phyloP scores from a whole-genome alignment of 169 alveolate species.

The Plasmodium adleri region DNA sequence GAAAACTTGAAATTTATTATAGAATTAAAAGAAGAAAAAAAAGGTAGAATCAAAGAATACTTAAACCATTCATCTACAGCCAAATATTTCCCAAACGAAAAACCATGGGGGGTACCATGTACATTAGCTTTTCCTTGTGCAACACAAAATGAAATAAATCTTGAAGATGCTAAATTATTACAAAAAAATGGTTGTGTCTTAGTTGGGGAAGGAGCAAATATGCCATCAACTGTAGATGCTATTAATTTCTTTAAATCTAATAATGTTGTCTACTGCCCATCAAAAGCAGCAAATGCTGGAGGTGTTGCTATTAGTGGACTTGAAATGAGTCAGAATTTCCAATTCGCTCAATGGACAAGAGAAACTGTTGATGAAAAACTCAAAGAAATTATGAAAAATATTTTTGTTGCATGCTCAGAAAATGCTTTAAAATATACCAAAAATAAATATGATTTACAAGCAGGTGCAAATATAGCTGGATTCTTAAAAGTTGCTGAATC shows the following conservation, averaged over 20 bases:
- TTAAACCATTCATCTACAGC: conserved; percentile 78
- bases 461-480: conserved; percentile 92
- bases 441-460: conserved; percentile 83
- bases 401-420: conserved; percentile 80
- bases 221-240: conserved; percentile 90
- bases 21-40: conserved; percentile 79
- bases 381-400: conserved; percentile 83
- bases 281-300: conserved; percentile 93
- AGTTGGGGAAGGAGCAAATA: conserved; percentile 91
- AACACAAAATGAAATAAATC: conserved; percentile 87
- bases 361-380: conserved; percentile 86
- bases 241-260: conserved; percentile 79
- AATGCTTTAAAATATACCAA: conserved; percentile 82
- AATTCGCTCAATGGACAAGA: conserved; percentile 84
- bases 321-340: conserved; percentile 91
- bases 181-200: conserved; percentile 79
- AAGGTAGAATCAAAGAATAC: conserved; percentile 80
- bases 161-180: conserved; percentile 83
- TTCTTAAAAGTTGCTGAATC: conserved; percentile 90
- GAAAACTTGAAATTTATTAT: conserved; percentile 78
- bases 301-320: conserved; percentile 92
- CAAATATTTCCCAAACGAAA: conserved; percentile 76
- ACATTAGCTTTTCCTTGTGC: conserved; percentile 91
- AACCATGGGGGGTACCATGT: conserved; percentile 83
- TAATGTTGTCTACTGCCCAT: conserved; percentile 86